Evolutionary conservation across 2,329 filamentous ascomycete species (phyloP).

Genomic region (Epichloe baconii): DNA sequence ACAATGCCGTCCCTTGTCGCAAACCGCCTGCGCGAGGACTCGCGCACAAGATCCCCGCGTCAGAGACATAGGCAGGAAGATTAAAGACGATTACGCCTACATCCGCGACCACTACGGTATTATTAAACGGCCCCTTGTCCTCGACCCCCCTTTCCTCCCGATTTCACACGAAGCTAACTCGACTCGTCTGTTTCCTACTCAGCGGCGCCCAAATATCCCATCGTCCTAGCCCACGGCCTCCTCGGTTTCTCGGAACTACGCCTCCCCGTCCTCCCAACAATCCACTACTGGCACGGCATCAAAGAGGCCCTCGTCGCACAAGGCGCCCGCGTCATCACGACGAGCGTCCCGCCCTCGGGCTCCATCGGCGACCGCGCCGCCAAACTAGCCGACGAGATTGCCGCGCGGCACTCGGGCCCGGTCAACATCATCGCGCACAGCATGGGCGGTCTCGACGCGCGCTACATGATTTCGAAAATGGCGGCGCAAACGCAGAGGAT

Average conservation of each 20-base stretch:
- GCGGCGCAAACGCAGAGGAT: background rate
- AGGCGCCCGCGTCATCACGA: slow-evolving; percentile 42
- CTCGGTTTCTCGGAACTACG: slow-evolving; percentile 49
- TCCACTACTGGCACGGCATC: slow-evolving; percentile 55
- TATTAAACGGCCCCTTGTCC: slow-evolving; percentile 4
- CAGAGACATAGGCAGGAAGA: slow-evolving; percentile 13
- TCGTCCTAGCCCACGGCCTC: slow-evolving; percentile 53
- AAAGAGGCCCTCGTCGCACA: slow-evolving; percentile 41
- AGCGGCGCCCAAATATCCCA: slow-evolving; percentile 46
- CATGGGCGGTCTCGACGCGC: slow-evolving; percentile 52
- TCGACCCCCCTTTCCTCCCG: background rate
- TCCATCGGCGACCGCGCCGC: slow-evolving; percentile 48
- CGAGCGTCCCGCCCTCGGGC: slow-evolving; percentile 47
- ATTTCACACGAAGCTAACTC: background rate
- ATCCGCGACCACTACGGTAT: slow-evolving; percentile 32
- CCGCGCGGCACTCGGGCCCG: slow-evolving; percentile 10
- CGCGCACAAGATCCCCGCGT: slow-evolving; percentile 4
- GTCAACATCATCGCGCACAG: slow-evolving; percentile 68
- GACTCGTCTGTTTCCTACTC: background rate
- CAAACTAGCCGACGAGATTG: slow-evolving; percentile 41
- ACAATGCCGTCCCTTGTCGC: background rate
- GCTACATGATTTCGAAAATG: slow-evolving; percentile 47
- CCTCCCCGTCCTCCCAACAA: slow-evolving; percentile 37
- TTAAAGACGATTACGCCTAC: slow-evolving; percentile 33
- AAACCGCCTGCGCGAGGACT: background rate